These are phyloP conservation scores for Globisporangium takayamanum DNA, from an alignment of 352 stramenopile genomes.

Conservation along the genomic window DNA sequence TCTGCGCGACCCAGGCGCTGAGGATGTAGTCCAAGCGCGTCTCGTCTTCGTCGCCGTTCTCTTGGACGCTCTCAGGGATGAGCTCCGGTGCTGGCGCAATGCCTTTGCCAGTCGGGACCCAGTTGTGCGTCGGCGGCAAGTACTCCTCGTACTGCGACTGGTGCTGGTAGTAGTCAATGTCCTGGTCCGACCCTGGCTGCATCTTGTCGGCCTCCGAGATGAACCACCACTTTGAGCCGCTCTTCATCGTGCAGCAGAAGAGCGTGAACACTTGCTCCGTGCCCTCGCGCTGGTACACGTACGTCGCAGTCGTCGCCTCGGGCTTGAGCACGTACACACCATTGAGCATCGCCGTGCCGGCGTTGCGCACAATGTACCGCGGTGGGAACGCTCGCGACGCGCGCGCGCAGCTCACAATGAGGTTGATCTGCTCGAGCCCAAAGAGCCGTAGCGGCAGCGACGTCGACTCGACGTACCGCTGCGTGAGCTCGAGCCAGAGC, in stretches of 20 bases:
- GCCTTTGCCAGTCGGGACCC: slow-evolving; percentile 80
- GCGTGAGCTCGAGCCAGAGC: slow-evolving; percentile 78
- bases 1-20: slow-evolving; percentile 61
- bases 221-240: slow-evolving; percentile 98
- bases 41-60: slow-evolving; percentile 37
- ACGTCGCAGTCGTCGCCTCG: slow-evolving; percentile 56
- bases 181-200: slow-evolving; percentile 96
- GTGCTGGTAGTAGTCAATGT: slow-evolving; percentile 99
- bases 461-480: slow-evolving; percentile 86
- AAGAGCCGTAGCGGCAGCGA: slow-evolving; percentile 92
- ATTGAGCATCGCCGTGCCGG: slow-evolving; percentile 91
- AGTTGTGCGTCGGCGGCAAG: slow-evolving; percentile 86
- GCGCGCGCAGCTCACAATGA: slow-evolving; percentile 87
- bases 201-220: slow-evolving; percentile 96
- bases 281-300: slow-evolving; percentile 65
- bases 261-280: slow-evolving; percentile 88
- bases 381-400: slow-evolving; percentile 81
- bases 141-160: slow-evolving; percentile 93
- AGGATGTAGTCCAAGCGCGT: slow-evolving; percentile 69
- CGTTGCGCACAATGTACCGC: slow-evolving; percentile 85
- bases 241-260: slow-evolving; percentile 98
- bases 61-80: slow-evolving; percentile 55
- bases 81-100: slow-evolving; percentile 63
- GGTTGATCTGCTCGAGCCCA: slow-evolving; percentile 91
- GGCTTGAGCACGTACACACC: slow-evolving; percentile 88